A percentile compares a stretch with the other conserved stretches of the same genome.
These are phyloP conservation scores for Basidiobolus heterosporus DNA, from an alignment of 371 early-diverging fungal genomes.

Conservation along the genomic window DNA sequence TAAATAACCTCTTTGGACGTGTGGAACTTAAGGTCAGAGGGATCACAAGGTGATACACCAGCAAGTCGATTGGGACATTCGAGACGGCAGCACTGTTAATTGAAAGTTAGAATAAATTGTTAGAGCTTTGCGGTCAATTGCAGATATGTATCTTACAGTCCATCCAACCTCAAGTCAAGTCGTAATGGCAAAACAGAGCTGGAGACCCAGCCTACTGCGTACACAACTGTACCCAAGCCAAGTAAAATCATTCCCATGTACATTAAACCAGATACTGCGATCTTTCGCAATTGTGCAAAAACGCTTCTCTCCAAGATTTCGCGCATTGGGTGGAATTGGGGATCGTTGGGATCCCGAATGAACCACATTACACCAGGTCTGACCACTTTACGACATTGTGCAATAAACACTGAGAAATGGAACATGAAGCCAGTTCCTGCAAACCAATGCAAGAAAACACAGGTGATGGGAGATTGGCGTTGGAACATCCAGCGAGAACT, in stretches of 20 bases:
- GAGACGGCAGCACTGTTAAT: slow-evolving; percentile 36
- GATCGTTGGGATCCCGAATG: slow-evolving; percentile 86
- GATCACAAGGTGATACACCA: slow-evolving; percentile 47
- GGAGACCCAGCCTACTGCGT: slow-evolving; percentile 11
- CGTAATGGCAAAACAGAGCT: slow-evolving; percentile 25
- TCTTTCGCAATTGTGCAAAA: slow-evolving; percentile 53
- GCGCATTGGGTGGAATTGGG: slow-evolving; percentile 76
- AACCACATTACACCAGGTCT: slow-evolving; percentile 91
- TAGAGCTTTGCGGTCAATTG: too few relatives aligned
- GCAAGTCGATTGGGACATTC: slow-evolving; percentile 56
- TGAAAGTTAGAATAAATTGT: not conserved
- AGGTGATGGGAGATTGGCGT: slow-evolving; percentile 38
- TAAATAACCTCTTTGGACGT: slow-evolving; percentile 22
- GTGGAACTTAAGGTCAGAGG: slow-evolving; percentile 35
- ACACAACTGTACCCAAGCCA: slow-evolving; percentile 39
- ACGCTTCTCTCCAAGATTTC: slow-evolving; percentile 71
- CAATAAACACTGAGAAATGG: slow-evolving; percentile 66
- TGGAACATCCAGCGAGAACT: slow-evolving; percentile 28
- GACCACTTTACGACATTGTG: slow-evolving; percentile 53
- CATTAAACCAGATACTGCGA: slow-evolving; percentile 56
- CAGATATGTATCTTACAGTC: too few relatives aligned
- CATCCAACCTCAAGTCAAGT: slow-evolving; percentile 1
- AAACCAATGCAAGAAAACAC: slow-evolving; percentile 73
- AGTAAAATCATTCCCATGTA: slow-evolving; percentile 52
- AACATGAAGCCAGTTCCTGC: slow-evolving; percentile 83